These are phyloP conservation scores for Heterobasidion annosum DNA, from an alignment of 1,284 basidiomycete genomes.

Conservation along the genomic window DNA sequence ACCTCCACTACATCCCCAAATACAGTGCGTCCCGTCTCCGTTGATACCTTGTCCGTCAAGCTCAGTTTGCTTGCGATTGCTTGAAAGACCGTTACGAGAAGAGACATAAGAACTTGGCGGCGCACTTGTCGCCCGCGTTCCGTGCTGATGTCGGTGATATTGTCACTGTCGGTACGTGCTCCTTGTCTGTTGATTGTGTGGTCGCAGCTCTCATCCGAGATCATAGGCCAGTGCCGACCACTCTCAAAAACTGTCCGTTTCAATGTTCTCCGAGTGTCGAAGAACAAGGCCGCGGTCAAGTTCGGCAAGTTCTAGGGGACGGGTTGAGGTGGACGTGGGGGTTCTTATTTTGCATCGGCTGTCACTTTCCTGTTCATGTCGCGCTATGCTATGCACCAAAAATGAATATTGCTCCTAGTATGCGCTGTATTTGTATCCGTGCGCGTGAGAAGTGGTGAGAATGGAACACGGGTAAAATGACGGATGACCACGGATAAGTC, in stretches of 20 bases:
- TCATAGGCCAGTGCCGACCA: slow-evolving; percentile 90
- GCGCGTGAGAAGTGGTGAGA: not conserved
- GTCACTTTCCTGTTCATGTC: slow-evolving; percentile 16
- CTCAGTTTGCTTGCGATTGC: slow-evolving; percentile 5
- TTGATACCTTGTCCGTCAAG: not conserved
- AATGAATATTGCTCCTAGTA: slow-evolving; percentile 7
- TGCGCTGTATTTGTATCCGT: not conserved
- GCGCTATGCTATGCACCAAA: slow-evolving; percentile 24
- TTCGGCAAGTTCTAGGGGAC: slow-evolving; percentile 88
- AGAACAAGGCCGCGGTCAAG: slow-evolving; percentile 84
- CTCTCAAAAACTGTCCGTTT: slow-evolving; percentile 99
- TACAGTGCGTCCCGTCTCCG: slow-evolving; percentile 63
- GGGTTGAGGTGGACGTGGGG: slow-evolving; percentile 14
- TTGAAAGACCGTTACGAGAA: slow-evolving; percentile 86
- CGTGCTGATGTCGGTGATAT: slow-evolving; percentile 89
- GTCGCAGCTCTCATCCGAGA: slow-evolving; percentile 1
- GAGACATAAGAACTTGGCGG: slow-evolving; percentile 97
- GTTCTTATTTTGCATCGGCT: slow-evolving; percentile 21
- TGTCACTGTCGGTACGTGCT: slow-evolving; percentile 85
- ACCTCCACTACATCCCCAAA: slow-evolving; percentile 98
- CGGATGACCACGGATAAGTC: not conserved
- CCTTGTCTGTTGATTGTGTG: slow-evolving; percentile 3
- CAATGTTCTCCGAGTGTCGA: slow-evolving; percentile 90
- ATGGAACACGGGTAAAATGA: not conserved
- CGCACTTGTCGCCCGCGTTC: slow-evolving; percentile 97